Percentiles rank a stretch among this genome's conserved stretches.
These are phyloP conservation scores for Tremella yokohamensis DNA, from an alignment of 768 basidiomycete species.

Conservation along the genomic window DNA sequence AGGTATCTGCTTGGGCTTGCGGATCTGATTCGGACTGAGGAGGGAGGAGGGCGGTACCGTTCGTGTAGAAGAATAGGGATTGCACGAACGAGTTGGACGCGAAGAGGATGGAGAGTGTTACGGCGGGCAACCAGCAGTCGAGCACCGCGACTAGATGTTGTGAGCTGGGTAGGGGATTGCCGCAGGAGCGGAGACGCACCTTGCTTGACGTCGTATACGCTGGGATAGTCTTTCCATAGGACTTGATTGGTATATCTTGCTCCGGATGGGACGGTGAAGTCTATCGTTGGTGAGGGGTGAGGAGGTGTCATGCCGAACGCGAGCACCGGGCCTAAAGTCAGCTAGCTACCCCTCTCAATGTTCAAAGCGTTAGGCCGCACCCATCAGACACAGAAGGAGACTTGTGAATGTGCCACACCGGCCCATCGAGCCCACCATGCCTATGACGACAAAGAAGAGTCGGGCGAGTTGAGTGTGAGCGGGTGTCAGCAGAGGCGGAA, in stretches of 20 bases:
- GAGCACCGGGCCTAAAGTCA: too few relatives aligned
- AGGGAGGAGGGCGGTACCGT: constrained; percentile 18
- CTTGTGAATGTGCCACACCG: too few relatives aligned
- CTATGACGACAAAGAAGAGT: too few relatives aligned
- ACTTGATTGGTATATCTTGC: background rate
- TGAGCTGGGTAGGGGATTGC: background rate
- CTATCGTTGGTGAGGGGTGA: constrained; percentile 4
- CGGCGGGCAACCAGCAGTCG: constrained; percentile 36
- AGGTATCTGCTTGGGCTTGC: too few relatives aligned
- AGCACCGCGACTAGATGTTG: constrained; percentile 19
- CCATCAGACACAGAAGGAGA: too few relatives aligned
- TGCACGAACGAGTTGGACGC: constrained; percentile 13
- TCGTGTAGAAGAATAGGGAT: constrained; percentile 18
- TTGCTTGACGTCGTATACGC: constrained; percentile 24
- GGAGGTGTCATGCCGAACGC: constrained; percentile 1
- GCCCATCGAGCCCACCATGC: too few relatives aligned
- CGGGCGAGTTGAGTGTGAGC: too few relatives aligned
- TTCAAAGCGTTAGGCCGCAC: too few relatives aligned
- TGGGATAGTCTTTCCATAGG: constrained; percentile 19
- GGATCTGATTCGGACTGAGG: background rate
- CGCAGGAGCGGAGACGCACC: constrained; percentile 18
- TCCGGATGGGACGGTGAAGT: background rate
- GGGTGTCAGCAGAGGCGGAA: too few relatives aligned
- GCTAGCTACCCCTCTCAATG: too few relatives aligned
- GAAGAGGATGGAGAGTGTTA: constrained; percentile 25